A percentile compares a stretch with the other conserved stretches of the same genome.
Evolutionary conservation across 768 basidiomycete genomes (phyloP).

Genomic region (Myochromella boudieri): DNA sequence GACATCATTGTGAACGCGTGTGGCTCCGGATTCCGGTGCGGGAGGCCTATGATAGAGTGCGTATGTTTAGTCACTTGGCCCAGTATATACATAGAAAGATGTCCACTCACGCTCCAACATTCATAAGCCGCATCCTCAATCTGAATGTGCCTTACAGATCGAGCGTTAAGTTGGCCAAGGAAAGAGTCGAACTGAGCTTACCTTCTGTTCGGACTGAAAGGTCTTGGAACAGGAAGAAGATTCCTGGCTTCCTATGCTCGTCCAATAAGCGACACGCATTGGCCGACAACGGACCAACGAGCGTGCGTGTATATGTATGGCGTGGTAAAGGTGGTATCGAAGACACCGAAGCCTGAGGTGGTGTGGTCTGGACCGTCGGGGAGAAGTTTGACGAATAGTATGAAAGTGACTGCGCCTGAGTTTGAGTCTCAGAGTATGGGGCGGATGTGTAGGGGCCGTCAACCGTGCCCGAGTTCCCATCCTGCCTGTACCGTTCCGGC

Average conservation of each 20-base stretch:
- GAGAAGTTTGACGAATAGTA: constrained; percentile 22
- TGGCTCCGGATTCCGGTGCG: constrained; percentile 69
- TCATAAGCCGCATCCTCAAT: constrained; percentile 84
- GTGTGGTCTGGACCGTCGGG: constrained; percentile 11
- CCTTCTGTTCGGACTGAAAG: constrained; percentile 93
- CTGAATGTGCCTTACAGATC: constrained; percentile 70
- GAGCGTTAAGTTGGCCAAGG: constrained; percentile 3
- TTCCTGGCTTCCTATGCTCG: constrained; percentile 81
- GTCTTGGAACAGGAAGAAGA: constrained; percentile 96
- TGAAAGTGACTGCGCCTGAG: constrained; percentile 23
- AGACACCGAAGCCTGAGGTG: constrained; percentile 14
- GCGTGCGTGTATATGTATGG: constrained; percentile 79
- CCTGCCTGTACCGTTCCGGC: constrained; percentile 23
- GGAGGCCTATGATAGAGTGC: constrained; percentile 50
- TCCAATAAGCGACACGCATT: constrained; percentile 85
- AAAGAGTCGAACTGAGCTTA: constrained; percentile 25
- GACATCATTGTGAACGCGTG: constrained; percentile 61
- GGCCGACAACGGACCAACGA: constrained; percentile 86
- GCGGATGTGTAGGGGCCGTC: constrained; percentile 28
- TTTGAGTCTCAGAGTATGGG: constrained; percentile 24
- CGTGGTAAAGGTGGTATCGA: constrained; percentile 45
- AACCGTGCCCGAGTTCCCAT: constrained; percentile 28
- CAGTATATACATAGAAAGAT: neutral
- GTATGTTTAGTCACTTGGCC: neutral
- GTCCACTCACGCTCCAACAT: constrained; percentile 81